Evolutionary conservation across 139 green algal species (phyloP), one percentile per base, ranked within the genome.

Genomic region (Coelastrella sp.): DNA sequence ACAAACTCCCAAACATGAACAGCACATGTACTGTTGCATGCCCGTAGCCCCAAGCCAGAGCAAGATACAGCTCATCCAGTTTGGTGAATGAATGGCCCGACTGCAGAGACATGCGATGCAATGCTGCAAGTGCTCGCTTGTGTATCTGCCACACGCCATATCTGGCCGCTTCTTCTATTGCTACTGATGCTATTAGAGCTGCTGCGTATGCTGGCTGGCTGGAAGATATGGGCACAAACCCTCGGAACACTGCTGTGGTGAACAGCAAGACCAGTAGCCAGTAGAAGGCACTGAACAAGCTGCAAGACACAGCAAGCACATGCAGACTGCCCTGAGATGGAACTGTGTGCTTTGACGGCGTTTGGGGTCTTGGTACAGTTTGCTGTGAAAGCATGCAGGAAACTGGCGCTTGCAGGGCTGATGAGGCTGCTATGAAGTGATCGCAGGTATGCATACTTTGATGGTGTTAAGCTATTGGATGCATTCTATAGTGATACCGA

Each of bases 181-280:
- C 32, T 56, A 96, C 94, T 5, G 90, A 82, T 4, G 65, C 92
- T 17, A 90, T 7, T 17, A 96, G 73, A 17, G 92, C 56, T n/a
- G 91, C 92, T 11, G 90, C 91, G 80, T 94, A 95, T n/a, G 94
- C 47, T 13, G 76, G 71, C 0, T 73, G 17, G 10, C 56, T 76
- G 13, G 71, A 16, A 0, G 32, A 4, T 2, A 95, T 4, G 1
- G 93, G 93, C 14, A 92, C 74, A 65, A 94, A 94, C 8, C 88
- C 93, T 73, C 91, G 78, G 61, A 96, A 94, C 2, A 95, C 83
- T 0, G 87, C 91, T 19, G 94, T 90, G 0, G 77, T 95, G 17
- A 94, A 17, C 7, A 96, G 85, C 4, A 96, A 58, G 5, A 94
- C 83, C 0, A 92, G 10, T 5, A 96, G 92, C 94, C 94, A 96